Evolutionary conservation across 169 alveolate species (phyloP).

Genomic region (Plasmodium knowlesi): DNA sequence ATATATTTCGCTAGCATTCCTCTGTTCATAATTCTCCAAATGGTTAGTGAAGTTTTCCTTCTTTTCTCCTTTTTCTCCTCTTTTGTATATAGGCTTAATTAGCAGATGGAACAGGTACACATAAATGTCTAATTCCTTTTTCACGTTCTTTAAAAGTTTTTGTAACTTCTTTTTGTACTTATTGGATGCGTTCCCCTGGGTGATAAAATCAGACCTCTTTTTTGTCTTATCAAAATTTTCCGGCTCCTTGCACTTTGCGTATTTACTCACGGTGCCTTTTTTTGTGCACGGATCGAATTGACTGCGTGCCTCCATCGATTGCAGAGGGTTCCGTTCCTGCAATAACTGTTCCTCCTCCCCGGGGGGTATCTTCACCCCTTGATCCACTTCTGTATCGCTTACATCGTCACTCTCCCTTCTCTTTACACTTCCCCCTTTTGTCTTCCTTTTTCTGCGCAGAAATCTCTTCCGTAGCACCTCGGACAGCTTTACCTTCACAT

Average conservation of each 20-base stretch:
- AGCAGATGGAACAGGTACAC: constrained; percentile 18
- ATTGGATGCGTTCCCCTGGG: background rate
- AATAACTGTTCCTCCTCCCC: background rate
- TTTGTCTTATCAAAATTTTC: background rate
- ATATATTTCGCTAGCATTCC: constrained; percentile 66
- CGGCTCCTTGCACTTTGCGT: background rate
- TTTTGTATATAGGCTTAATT: constrained; percentile 51
- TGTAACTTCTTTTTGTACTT: constrained; percentile 3
- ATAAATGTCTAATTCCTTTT: constrained; percentile 48
- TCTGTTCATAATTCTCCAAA: constrained; percentile 43
- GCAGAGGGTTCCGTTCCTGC: background rate
- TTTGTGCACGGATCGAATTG: background rate
- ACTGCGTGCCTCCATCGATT: background rate
- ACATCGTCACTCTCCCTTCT: background rate
- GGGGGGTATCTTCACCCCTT: too few relatives aligned
- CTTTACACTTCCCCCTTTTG: background rate
- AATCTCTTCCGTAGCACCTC: constrained; percentile 26
- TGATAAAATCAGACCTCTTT: background rate
- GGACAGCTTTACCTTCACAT: constrained; percentile 44
- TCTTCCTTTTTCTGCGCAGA: constrained; percentile 13
- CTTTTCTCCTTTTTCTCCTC: constrained; percentile 4
- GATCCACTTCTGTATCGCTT: background rate
- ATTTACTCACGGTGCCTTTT: background rate
- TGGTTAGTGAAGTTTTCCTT: constrained; percentile 21
- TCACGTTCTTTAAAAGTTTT: constrained; percentile 8